A percentile compares a stretch with the other conserved stretches of the same genome.
These are phyloP conservation scores for Arxiozyma telluris DNA, from an alignment of 1,139 yeast genomes.

Conservation along the genomic window DNA sequence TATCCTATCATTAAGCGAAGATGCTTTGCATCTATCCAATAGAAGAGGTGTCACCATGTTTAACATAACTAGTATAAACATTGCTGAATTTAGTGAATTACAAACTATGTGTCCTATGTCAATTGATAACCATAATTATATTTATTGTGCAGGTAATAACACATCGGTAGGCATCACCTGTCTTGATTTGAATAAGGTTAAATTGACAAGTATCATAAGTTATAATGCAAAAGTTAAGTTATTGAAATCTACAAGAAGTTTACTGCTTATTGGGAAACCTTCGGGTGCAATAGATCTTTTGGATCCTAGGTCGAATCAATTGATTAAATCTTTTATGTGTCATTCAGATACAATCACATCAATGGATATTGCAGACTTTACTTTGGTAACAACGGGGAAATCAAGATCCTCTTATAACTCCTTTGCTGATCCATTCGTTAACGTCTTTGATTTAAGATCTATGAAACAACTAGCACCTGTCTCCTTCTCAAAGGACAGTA, in stretches of 20 bases:
- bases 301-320: constrained; percentile 52
- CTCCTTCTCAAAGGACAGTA: constrained; percentile 43
- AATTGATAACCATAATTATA: constrained; percentile 25
- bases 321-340: constrained; percentile 55
- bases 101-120: constrained; percentile 32
- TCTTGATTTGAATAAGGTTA: constrained; percentile 49
- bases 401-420: constrained; percentile 48
- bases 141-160: constrained; percentile 41
- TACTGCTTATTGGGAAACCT: constrained; percentile 54
- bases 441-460: constrained; percentile 69
- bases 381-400: constrained; percentile 75
- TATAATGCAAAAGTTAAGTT: constrained; percentile 36
- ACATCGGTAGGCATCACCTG: constrained; percentile 39
- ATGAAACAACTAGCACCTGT: constrained; percentile 71
- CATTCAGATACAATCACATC: constrained; percentile 73
- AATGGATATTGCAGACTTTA: constrained; percentile 67
- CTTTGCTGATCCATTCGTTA: constrained; percentile 72
- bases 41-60: constrained; percentile 47
- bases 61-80: constrained; percentile 31
- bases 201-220: constrained; percentile 31
- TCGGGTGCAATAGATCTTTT: constrained; percentile 70
- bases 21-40: constrained; percentile 45
- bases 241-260: constrained; percentile 36
- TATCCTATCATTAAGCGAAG: constrained; percentile 46
- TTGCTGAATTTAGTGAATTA: constrained; percentile 32